These are phyloP conservation scores for Fusarium buharicum DNA, from an alignment of 2,329 filamentous ascomycete genomes.

Conservation along the genomic window DNA sequence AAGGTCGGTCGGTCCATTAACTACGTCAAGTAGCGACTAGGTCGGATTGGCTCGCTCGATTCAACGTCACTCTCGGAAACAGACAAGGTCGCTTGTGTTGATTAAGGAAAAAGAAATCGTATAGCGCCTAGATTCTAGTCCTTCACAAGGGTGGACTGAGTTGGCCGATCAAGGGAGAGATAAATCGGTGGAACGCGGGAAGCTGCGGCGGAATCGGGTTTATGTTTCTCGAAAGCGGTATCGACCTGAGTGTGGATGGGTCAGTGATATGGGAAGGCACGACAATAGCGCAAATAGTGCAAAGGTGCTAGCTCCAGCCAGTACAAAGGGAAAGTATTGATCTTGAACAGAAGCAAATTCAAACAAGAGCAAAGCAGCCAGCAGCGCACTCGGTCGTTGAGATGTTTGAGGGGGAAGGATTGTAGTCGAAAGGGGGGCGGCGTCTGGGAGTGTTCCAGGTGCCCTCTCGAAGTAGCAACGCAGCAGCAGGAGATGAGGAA, in stretches of 20 bases:
- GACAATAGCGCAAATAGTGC: slow-evolving; percentile 26
- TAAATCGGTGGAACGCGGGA: slow-evolving; percentile 37
- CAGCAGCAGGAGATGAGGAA: slow-evolving; percentile 39
- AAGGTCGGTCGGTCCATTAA: slow-evolving; percentile 47
- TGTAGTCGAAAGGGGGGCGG: slow-evolving; percentile 40
- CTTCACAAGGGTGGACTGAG: slow-evolving; percentile 24
- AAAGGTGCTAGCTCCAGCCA: slow-evolving; percentile 19
- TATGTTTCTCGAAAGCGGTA: slow-evolving; percentile 28
- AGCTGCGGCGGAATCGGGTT: slow-evolving; percentile 25
- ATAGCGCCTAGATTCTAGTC: slow-evolving; percentile 20
- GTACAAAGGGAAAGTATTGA: slow-evolving; percentile 22
- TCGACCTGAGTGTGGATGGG: slow-evolving; percentile 34
- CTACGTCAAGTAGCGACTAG: slow-evolving; percentile 18
- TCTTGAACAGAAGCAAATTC: slow-evolving; percentile 20
- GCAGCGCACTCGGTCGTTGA: slow-evolving; percentile 37
- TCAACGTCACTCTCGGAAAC: slow-evolving; percentile 21
- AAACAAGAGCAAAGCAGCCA: slow-evolving; percentile 27
- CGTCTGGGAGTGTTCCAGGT: slow-evolving; percentile 36
- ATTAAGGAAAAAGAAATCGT: slow-evolving; percentile 16
- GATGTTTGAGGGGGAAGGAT: slow-evolving; percentile 34
- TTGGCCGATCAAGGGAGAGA: slow-evolving; percentile 37
- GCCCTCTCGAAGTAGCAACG: slow-evolving; percentile 39
- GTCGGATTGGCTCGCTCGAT: slow-evolving; percentile 30
- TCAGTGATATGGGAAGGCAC: slow-evolving; percentile 34
- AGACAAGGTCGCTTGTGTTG: slow-evolving; percentile 5